These are phyloP conservation scores for Umbelopsis sp. DNA, from an alignment of 192 early-diverging fungal genomes.

Conservation along the genomic window DNA sequence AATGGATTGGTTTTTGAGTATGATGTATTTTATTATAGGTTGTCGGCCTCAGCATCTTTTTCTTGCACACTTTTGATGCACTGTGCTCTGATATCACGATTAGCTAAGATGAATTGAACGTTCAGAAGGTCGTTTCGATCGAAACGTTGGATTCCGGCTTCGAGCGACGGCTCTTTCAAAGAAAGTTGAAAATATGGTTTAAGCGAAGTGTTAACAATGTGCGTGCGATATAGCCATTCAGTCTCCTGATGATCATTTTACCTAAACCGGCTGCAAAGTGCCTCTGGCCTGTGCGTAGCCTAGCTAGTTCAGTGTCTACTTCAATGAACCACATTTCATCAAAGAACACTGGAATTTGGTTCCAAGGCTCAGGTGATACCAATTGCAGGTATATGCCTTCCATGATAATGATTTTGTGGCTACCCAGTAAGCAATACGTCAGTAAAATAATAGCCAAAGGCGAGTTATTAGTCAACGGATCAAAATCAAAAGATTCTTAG, in stretches of 20 bases:
- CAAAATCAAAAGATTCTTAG: not conserved
- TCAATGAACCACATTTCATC: conserved; percentile 54
- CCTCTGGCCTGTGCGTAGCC: conserved; percentile 39
- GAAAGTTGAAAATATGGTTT: not conserved
- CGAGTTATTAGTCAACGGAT: too few species aligned
- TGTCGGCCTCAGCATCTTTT: too few species aligned
- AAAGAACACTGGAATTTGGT: conserved; percentile 33
- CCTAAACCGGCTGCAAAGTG: conserved; percentile 49
- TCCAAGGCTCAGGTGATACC: conserved; percentile 40
- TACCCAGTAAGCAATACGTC: not conserved
- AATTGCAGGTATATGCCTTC: conserved; percentile 62
- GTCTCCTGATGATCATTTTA: not conserved
- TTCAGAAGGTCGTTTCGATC: conserved; percentile 22
- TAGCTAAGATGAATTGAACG: conserved; percentile 19
- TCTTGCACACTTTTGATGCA: too few species aligned
- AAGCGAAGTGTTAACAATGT: too few species aligned
- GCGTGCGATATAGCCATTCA: not conserved
- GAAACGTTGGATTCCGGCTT: conserved; percentile 5
- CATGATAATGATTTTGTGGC: conserved; percentile 48
- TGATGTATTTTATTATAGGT: not conserved
- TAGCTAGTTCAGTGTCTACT: conserved; percentile 37
- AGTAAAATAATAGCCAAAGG: too few species aligned
- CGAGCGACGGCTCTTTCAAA: not conserved
- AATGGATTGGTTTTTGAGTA: not conserved
- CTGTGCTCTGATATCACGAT: not conserved